A percentile compares a stretch with the other conserved stretches of the same genome.
These are phyloP conservation scores for Phytophthora podocarpi DNA, from an alignment of 352 stramenopile species.

Conservation along the genomic window DNA sequence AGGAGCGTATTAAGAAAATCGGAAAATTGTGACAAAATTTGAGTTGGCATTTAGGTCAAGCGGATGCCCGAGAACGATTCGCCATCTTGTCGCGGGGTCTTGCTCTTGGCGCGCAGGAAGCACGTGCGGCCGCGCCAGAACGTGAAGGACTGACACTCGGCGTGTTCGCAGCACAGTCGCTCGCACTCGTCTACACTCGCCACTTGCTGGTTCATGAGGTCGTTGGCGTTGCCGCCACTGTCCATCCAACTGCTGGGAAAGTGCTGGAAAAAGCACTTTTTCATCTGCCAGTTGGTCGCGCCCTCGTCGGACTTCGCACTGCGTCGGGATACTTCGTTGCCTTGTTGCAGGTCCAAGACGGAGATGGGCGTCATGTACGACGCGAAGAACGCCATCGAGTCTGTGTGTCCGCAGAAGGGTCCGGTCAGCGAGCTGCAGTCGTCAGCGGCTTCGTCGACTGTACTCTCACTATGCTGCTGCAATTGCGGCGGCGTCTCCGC, in stretches of 20 bases:
- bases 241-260: constrained; percentile 76
- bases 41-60: constrained; percentile 27
- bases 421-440: constrained; percentile 71
- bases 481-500: not conserved
- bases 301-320: constrained; percentile 4
- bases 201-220: constrained; percentile 66
- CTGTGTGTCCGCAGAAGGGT: constrained; percentile 59
- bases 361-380: constrained; percentile 72
- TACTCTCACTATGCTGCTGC: not conserved
- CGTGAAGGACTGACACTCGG: constrained; percentile 67
- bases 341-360: constrained; percentile 26
- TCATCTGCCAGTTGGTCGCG: constrained; percentile 13
- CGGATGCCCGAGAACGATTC: constrained; percentile 70
- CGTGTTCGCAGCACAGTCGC: constrained; percentile 61
- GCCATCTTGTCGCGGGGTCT: constrained; percentile 42
- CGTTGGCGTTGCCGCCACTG: constrained; percentile 58
- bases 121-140: constrained; percentile 76
- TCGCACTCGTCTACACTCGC: constrained; percentile 67
- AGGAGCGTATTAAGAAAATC: constrained; percentile 20
- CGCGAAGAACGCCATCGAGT: constrained; percentile 40
- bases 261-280: constrained; percentile 74
- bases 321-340: constrained; percentile 8
- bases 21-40: constrained; percentile 22
- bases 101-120: constrained; percentile 59
- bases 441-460: not conserved